Percentiles rank a stretch among this genome's conserved stretches.
Conservation (phyloP, 2,329 filamentous ascomycete species). For the Hymenoscyphus occultus region DNA sequence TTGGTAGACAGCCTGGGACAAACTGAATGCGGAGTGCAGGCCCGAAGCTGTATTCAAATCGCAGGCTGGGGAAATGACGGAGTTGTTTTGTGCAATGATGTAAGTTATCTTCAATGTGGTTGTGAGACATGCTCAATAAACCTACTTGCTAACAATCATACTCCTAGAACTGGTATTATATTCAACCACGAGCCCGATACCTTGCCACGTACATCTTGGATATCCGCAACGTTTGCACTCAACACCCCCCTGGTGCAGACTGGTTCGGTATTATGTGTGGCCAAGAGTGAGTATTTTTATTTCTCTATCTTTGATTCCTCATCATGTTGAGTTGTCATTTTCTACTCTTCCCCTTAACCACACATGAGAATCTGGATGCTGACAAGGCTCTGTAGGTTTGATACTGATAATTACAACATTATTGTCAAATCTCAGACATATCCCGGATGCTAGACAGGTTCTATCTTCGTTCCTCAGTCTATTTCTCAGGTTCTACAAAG, state of each 20-base stretch:
- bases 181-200: neutral
- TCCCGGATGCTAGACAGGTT: neutral
- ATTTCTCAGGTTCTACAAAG: neutral
- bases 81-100: neutral
- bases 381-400: neutral
- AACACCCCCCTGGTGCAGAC: too few relatives aligned
- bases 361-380: neutral
- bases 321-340: neutral
- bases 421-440: neutral
- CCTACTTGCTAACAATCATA: neutral
- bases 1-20: neutral
- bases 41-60: neutral
- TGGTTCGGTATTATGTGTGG: too few relatives aligned
- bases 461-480: neutral
- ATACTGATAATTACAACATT: neutral
- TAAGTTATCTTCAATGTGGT: neutral
- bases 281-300: neutral
- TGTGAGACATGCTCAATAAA: neutral
- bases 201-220: neutral
- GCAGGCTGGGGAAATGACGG: neutral
- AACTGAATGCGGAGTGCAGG: neutral
- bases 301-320: neutral
- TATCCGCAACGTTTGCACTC: neutral
- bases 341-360: neutral
- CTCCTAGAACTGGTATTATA: neutral